These are phyloP conservation scores for Rubroshorea leprosula DNA, from an alignment of 345 rosid genomes.

Conservation along the genomic window DNA sequence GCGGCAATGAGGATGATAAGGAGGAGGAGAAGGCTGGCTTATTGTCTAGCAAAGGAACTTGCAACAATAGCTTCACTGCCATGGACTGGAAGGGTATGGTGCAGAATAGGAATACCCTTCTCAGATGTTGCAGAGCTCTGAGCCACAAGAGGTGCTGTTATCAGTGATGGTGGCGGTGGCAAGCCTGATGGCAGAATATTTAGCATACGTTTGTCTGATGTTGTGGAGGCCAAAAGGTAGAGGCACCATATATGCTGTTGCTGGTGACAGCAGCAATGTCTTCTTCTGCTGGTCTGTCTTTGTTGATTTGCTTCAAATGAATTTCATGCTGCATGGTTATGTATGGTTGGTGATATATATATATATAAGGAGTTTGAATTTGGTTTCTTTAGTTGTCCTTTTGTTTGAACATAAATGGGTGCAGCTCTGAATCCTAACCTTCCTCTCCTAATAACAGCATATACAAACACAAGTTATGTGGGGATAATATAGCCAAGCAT, in stretches of 20 bases:
- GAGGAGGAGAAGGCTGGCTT: conserved; percentile 37
- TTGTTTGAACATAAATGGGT: neutral
- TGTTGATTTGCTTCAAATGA: neutral
- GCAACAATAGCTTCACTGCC: conserved; percentile 42
- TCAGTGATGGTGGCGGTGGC: too few species aligned
- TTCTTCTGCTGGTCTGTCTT: conserved; percentile 44
- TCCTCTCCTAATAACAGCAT: conserved; percentile 38
- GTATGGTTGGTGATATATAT: conserved; percentile 1
- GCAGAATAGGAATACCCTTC: too few species aligned
- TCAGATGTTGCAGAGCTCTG: neutral
- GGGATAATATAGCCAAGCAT: conserved; percentile 48
- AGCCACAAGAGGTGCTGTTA: neutral
- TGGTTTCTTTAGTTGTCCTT: conserved; percentile 14
- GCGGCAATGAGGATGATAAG: conserved; percentile 40
- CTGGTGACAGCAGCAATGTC: too few species aligned
- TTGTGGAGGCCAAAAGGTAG: too few species aligned
- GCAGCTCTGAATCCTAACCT: conserved; percentile 32
- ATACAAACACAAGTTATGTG: conserved; percentile 1
- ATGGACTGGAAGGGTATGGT: neutral
- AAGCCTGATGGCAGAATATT: too few species aligned
- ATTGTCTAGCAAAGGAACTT: conserved; percentile 59
- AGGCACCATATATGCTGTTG: too few species aligned
- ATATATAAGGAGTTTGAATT: neutral
- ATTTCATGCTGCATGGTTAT: neutral
- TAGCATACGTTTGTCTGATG: too few species aligned